A percentile compares a stretch with the other conserved stretches of the same genome.
Evolutionary conservation across 805 yeast species (phyloP).

Genomic region (Wickerhamomyces chaumierensis): DNA sequence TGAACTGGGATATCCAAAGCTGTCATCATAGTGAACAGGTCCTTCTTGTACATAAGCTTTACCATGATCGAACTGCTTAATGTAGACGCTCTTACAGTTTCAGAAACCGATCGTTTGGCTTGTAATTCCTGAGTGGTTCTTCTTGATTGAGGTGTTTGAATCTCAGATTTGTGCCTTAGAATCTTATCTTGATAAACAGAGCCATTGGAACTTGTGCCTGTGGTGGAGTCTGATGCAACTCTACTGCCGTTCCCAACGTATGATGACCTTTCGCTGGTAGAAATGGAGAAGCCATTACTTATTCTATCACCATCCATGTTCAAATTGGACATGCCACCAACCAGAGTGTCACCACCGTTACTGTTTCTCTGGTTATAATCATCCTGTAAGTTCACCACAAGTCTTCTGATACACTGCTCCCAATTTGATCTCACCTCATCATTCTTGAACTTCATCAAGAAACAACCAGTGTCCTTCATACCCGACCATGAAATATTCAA

Average conservation of each 20-base stretch:
- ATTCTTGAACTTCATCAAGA: slow-evolving; percentile 68
- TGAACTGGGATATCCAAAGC: slow-evolving; percentile 38
- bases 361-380: slow-evolving; percentile 9
- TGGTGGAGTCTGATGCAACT: slow-evolving; percentile 12
- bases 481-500: slow-evolving; percentile 75
- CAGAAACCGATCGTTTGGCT: slow-evolving; percentile 26
- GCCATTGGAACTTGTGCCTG: slow-evolving; percentile 5
- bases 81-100: slow-evolving; percentile 25
- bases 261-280: slow-evolving; percentile 16
- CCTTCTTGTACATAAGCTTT: slow-evolving; percentile 30
- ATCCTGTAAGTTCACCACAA: slow-evolving; percentile 24
- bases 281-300: slow-evolving; percentile 17
- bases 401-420: slow-evolving; percentile 51
- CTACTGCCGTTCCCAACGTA: slow-evolving; percentile 10
- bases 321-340: slow-evolving; percentile 9
- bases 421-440: slow-evolving; percentile 81
- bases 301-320: slow-evolving; percentile 13
- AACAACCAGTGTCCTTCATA: slow-evolving; percentile 75
- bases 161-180: slow-evolving; percentile 19
- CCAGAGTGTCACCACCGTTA: background rate
- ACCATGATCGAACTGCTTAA: slow-evolving; percentile 28
- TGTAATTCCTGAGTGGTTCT: slow-evolving; percentile 17
- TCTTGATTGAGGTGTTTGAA: slow-evolving; percentile 8
- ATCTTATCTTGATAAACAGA: slow-evolving; percentile 1
- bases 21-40: slow-evolving; percentile 56